Conservation (phyloP, 2,329 filamentous ascomycete species). For the Fusarium solani-melongenae region DNA sequence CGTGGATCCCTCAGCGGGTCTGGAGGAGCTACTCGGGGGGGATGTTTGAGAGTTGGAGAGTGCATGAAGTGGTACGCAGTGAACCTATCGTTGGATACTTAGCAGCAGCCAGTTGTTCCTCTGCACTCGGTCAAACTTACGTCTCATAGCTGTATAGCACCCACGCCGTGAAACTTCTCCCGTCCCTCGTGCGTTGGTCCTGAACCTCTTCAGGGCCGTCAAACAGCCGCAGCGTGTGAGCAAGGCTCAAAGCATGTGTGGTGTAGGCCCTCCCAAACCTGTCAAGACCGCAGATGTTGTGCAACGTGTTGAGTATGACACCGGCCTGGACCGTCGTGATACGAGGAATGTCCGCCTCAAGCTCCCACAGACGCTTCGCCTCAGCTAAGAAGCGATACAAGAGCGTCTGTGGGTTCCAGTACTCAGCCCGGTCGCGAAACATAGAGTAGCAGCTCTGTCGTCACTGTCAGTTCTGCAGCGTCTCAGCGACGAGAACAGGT, state of each 20-base stretch:
- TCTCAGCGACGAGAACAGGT: background rate
- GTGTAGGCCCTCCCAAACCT: background rate
- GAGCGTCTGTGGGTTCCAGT: background rate
- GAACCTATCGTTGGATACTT: background rate
- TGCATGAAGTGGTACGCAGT: background rate
- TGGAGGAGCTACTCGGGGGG: background rate
- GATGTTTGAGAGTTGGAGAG: background rate
- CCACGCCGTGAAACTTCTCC: background rate
- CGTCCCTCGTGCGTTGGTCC: background rate
- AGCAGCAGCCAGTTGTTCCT: background rate
- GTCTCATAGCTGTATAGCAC: background rate
- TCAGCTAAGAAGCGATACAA: background rate
- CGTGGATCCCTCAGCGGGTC: background rate
- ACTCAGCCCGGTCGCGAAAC: background rate
- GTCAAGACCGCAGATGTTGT: background rate
- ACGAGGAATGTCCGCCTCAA: background rate
- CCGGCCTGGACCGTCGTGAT: background rate
- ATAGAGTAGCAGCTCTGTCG: background rate
- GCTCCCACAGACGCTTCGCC: background rate
- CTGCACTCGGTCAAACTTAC: background rate
- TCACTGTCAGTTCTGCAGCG: background rate
- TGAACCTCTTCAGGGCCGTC: background rate
- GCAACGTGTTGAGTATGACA: background rate
- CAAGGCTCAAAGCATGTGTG: background rate
- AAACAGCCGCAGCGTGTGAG: background rate